Evolutionary conservation across 164 flowering plant genomes (phyloP).

Genomic region (Nymphaea thermarum): DNA sequence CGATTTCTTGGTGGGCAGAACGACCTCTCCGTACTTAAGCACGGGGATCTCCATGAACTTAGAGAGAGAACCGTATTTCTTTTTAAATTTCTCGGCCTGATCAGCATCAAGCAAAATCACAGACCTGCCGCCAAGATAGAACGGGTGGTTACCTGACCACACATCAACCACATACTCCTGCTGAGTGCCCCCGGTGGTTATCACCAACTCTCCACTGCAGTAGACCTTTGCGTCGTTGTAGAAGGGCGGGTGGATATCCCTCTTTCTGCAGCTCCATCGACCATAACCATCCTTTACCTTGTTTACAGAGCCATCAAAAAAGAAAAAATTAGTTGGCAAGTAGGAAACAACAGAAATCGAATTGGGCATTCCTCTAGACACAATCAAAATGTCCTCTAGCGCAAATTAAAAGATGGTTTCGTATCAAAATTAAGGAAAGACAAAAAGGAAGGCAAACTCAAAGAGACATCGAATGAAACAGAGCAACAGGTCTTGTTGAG

Average conservation of each 20-base stretch:
- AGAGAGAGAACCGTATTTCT: conserved; percentile 41
- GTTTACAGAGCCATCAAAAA: neutral
- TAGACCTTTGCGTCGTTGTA: conserved; percentile 64
- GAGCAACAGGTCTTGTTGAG: no score
- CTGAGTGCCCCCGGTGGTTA: conserved; percentile 83
- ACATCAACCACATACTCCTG: conserved; percentile 81
- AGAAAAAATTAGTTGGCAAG: neutral
- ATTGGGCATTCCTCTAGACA: neutral
- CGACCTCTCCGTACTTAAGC: conserved; percentile 57
- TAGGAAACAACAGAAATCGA: neutral
- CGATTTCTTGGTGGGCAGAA: conserved; percentile 41
- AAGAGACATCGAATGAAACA: no score
- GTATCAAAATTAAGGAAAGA: neutral
- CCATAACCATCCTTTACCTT: conserved; percentile 3
- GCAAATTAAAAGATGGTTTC: neutral
- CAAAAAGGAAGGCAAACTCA: no score
- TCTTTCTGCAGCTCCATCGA: conserved; percentile 53
- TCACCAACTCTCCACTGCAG: conserved; percentile 74
- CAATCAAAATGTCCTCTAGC: neutral
- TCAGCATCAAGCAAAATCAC: conserved; percentile 39
- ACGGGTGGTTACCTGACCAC: conserved; percentile 91
- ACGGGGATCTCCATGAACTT: conserved; percentile 56
- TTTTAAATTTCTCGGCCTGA: conserved; percentile 71
- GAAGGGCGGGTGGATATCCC: conserved; percentile 69
- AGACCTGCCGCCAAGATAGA: conserved; percentile 56